phyloP scores from a whole-genome alignment of 495 filamentous ascomycete genomes.

The Aspergillus incahuasiensis region DNA sequence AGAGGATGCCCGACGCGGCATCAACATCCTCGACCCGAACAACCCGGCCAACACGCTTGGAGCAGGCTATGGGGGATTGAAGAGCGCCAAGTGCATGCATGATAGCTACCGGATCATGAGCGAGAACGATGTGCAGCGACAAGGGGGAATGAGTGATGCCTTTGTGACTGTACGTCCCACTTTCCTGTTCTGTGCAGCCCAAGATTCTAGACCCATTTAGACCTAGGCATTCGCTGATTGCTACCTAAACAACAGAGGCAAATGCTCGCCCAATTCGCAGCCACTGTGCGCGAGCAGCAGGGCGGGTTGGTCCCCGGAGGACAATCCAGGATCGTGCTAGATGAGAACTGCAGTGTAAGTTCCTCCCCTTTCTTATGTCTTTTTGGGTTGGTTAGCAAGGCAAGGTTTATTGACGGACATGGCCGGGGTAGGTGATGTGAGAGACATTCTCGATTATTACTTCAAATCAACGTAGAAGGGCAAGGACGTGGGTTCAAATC shows the following conservation, averaged over 20 bases:
- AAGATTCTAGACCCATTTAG: not conserved
- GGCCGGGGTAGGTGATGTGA: not conserved
- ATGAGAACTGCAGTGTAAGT: slow-evolving; percentile 30
- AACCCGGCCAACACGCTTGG: slow-evolving; percentile 32
- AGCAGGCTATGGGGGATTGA: slow-evolving; percentile 37
- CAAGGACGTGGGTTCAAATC: not conserved
- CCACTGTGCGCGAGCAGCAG: slow-evolving; percentile 39
- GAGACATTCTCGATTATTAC: not conserved
- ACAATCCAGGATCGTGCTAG: slow-evolving; percentile 23
- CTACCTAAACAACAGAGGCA: slow-evolving; percentile 42
- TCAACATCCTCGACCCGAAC: slow-evolving; percentile 49
- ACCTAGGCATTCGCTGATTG: not conserved
- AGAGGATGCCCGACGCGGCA: slow-evolving; percentile 50
- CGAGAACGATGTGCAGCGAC: slow-evolving; percentile 60
- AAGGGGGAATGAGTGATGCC: slow-evolving; percentile 57
- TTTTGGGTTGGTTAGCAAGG: not conserved
- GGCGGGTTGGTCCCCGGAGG: slow-evolving; percentile 12
- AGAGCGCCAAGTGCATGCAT: slow-evolving; percentile 55
- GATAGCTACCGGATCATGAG: slow-evolving; percentile 59
- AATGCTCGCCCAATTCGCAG: slow-evolving; percentile 56
- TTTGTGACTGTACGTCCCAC: slow-evolving; percentile 54
- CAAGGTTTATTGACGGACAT: not conserved
- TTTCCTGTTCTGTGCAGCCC: not conserved
- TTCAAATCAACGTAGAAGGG: not conserved
- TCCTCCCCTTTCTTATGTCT: not conserved